Evolutionary conservation across 768 basidiomycete genomes (phyloP), one percentile per base, ranked within the genome.

Genomic region (Epithele typhae): DNA sequence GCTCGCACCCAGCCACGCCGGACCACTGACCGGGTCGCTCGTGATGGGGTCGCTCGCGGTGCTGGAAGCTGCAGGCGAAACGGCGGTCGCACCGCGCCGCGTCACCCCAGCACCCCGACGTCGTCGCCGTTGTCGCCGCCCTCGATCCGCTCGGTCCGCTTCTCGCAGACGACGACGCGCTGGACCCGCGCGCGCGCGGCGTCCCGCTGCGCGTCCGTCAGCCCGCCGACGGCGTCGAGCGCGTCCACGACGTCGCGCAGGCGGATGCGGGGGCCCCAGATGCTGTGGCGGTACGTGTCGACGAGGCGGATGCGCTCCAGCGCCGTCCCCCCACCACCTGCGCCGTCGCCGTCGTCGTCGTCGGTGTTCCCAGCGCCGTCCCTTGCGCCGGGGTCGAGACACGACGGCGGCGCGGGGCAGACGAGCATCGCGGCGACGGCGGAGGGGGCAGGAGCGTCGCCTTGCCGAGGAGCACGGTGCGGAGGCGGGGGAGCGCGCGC

Each of bases 221-320:
- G 37, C 23, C 51, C 51, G 39, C 64, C 63, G 22, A 59, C 37
- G 40, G 44, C 36, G 17, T 52, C 49, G 12, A 61, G 64, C 5
- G 68, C 73, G 14, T 51, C 56, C 60, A 77, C 75, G 11, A 81
- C 54, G 53, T 80, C 76, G 11, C 68, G 67, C 32, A 73, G 63
- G 14, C 79, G 70, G 23, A 81, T 49, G 25, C 81, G 68, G 1
- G 66, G 64, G 34, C 77, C 80, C 81, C 81, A 81, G 22, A 83
- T 82, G 46, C 78, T 78, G 37, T 68, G 73, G 10, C 62, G 59
- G 54, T 81, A 81, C 18, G 69, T 70, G 48, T 82, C 80, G n/a
- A 79, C 71, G 5, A 79, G 64, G 33, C 66, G 62, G 21, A 80
- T 58, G 23, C 53, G 38, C 45, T 61, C 54, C 19, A 79, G 62